These are phyloP conservation scores for Parafenestella ontariensis DNA, from an alignment of 2,329 filamentous ascomycete genomes.

Conservation along the genomic window DNA sequence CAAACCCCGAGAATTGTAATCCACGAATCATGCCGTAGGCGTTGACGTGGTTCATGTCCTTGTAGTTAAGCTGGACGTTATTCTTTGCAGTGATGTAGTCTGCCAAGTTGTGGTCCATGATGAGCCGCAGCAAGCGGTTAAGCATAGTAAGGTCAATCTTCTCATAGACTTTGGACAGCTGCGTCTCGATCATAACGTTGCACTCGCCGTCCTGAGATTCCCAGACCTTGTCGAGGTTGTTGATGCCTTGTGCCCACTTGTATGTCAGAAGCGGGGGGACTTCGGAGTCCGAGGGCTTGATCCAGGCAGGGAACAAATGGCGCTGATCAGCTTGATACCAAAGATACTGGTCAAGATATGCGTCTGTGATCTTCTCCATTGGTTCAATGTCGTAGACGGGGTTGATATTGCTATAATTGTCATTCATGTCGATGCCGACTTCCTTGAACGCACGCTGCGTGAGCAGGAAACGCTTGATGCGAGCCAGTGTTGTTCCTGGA, in stretches of 20 bases:
- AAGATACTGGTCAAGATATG: slow-evolving; percentile 96
- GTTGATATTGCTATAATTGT: slow-evolving; percentile 99
- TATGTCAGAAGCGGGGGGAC: slow-evolving; percentile 93
- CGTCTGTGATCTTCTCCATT: slow-evolving; percentile 99
- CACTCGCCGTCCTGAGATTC: slow-evolving; percentile 92
- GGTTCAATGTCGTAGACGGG: slow-evolving; percentile 99
- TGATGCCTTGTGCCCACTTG: slow-evolving; percentile 99
- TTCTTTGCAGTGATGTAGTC: slow-evolving; percentile 99
- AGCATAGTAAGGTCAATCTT: slow-evolving; percentile 97
- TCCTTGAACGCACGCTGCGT: slow-evolving; percentile 99
- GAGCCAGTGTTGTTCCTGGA: slow-evolving; percentile 90
- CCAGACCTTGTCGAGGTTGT: slow-evolving; percentile 96
- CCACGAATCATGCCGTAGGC: slow-evolving; percentile 98
- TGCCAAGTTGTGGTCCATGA: slow-evolving; percentile 99
- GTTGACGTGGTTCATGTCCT: slow-evolving; percentile 99
- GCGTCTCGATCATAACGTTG: slow-evolving; percentile 98
- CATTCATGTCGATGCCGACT: slow-evolving; percentile 99
- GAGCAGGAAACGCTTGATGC: slow-evolving; percentile 96
- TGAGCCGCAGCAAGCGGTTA: slow-evolving; percentile 88
- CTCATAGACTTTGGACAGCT: slow-evolving; percentile 98
- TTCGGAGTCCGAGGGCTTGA: slow-evolving; percentile 98
- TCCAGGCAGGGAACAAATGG: slow-evolving; percentile 97
- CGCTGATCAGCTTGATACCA: slow-evolving; percentile 99
- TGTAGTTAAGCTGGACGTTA: slow-evolving; percentile 98
- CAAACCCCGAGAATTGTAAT: slow-evolving; percentile 96